Evolutionary conservation across 1,284 basidiomycete genomes (phyloP), one percentile per base, ranked within the genome.

Genomic region (Leccinum cinnamomeum): DNA sequence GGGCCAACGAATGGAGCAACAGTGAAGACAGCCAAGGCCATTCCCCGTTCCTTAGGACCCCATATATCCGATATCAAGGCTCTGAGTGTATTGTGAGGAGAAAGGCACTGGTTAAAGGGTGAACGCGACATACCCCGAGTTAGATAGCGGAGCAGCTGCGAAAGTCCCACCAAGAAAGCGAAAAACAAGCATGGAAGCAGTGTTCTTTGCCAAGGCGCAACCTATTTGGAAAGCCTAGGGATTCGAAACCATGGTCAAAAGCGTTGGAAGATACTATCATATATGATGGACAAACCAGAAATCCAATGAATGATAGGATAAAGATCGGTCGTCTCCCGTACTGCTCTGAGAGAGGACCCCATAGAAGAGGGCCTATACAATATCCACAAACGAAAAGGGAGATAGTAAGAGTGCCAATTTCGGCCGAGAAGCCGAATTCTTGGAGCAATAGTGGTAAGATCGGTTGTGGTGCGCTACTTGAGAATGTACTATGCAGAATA

Each of bases 1-100:
- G 86, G 86, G n/a, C 90, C 90, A 5, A 89, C 88, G 68, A 94
- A 94, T 1, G 92, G 92, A 4, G 90, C 89, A 6, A 91, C 72
- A 1, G 85, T 82, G 70, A 91, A 92, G 56, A 89, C 72, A 14
- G 86, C 84, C 60, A 92, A 77, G 0, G 91, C 90, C 59, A 85
- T 83, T 8, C 90, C 90, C 56, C 91, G 80, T 35, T 81, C 82
- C 64, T 84, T 84, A 0, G 82, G 81, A 65, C 90, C 88, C 89
- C 90, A 94, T 16, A 86, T 78, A 63, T 85, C 84, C 10, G 87
- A 83, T 48, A 92, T 79, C 23, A 84, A 58, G 5, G 79, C 83
- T 12, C 81, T 82, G 55, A n/a, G 12, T 53, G 53, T 8, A 39
- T 2, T 10, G 41, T 60, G n/a, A 63, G 39, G 41, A 39, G 20